Evolutionary conservation across 768 basidiomycete species (phyloP).

Genomic region (Flagelloscypha sp.): DNA sequence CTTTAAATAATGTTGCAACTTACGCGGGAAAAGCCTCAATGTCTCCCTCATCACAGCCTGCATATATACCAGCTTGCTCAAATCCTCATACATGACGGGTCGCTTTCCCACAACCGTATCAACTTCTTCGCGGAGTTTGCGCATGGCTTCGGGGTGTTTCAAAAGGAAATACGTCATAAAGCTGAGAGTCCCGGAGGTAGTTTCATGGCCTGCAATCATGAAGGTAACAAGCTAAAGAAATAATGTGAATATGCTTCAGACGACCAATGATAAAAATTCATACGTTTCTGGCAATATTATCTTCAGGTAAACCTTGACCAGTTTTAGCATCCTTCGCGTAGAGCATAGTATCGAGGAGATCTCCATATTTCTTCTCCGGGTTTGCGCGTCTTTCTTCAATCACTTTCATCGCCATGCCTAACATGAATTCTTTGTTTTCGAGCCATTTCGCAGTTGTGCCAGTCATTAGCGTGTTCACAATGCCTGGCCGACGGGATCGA

Average conservation of each 20-base stretch:
- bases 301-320: conserved; percentile 30
- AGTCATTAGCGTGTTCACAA: conserved; percentile 27
- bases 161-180: conserved; percentile 38
- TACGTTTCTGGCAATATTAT: conserved; percentile 35
- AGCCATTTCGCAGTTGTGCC: conserved; percentile 30
- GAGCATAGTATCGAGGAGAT: conserved; percentile 40
- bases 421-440: conserved; percentile 32
- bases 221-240: conserved; percentile 33
- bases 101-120: conserved; percentile 36
- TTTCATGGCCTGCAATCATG: conserved; percentile 34
- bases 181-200: conserved; percentile 30
- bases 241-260: background rate
- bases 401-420: conserved; percentile 33
- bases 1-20: too few relatives aligned
- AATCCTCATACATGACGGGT: conserved; percentile 28
- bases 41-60: too few relatives aligned
- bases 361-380: conserved; percentile 33
- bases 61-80: conserved; percentile 36
- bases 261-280: conserved; percentile 4
- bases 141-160: conserved; percentile 33
- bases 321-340: conserved; percentile 36
- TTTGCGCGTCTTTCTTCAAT: conserved; percentile 28
- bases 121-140: conserved; percentile 37
- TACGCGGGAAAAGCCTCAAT: too few relatives aligned
- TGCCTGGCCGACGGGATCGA: conserved; percentile 25